phyloP scores from a whole-genome alignment of 805 yeast species.

The Wickerhamiella siamensis region DNA sequence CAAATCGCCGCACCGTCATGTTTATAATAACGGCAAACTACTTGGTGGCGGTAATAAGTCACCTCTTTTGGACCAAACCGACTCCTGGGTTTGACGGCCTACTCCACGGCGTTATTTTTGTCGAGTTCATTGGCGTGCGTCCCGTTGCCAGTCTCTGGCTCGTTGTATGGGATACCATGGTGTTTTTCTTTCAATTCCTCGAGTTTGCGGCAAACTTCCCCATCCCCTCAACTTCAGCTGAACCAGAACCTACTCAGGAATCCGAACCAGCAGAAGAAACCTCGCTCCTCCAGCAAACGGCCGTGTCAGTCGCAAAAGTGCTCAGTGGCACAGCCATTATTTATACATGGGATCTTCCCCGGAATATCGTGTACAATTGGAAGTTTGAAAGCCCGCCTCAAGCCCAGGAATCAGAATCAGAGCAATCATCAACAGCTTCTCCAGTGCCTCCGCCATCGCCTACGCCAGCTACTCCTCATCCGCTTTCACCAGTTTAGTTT shows the following conservation, averaged over 20 bases:
- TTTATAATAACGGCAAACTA: neutral
- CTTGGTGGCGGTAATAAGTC: slow-evolving; percentile 1
- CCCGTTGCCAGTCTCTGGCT: slow-evolving; percentile 4
- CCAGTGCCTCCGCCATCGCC: neutral
- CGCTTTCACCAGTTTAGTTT: no score
- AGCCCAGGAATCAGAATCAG: no score
- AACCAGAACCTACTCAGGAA: neutral
- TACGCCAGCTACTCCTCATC: neutral
- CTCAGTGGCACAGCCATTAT: neutral
- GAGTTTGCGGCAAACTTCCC: neutral
- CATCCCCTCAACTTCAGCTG: neutral
- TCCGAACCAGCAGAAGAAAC: neutral
- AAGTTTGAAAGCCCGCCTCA: no score
- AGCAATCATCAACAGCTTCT: neutral
- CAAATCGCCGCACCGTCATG: neutral
- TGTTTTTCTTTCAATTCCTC: slow-evolving; percentile 1
- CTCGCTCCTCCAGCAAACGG: neutral
- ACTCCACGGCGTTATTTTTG: slow-evolving; percentile 6
- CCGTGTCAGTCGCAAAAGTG: neutral
- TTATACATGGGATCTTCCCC: neutral
- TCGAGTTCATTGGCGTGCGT: slow-evolving; percentile 8
- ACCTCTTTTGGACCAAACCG: neutral
- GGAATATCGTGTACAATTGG: neutral
- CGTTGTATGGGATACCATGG: slow-evolving; percentile 1
- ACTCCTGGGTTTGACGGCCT: slow-evolving; percentile 4